Evolutionary conservation across 164 flowering plant species (phyloP), one percentile per base, ranked within the genome.

Genomic region (Chimonanthus salicifolius): DNA sequence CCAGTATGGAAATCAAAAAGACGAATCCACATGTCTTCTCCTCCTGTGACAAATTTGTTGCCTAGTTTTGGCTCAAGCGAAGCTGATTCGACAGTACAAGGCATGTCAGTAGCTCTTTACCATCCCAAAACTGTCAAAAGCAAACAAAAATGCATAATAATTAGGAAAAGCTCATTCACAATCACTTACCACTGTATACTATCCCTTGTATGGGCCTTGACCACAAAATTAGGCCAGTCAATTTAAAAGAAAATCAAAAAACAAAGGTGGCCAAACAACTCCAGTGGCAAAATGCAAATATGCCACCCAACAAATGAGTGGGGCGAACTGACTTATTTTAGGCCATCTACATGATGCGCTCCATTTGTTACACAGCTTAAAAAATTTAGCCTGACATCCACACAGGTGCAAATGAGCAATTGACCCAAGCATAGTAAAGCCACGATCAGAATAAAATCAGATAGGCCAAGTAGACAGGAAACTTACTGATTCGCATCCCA

Each of bases 401-500:
- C 60, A 54, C 60, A 54, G 6, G 16, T 54, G n/a, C 16, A 54
- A 54, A 4, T 33, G 33, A 1, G 33, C 33, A 33, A 33, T 33
- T 33, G 33, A 33, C 33, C 33, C 33, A 33, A 54, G 60, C 60
- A 54, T 54, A 54, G 60, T 6, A 13, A 54, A 13, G 16, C 60
- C 60, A 13, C 5, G 60, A 54, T 11, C 60, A 54, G 13, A 33
- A 51, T 51, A 10, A 51, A 51, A 15, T 7, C 5, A 3, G 48
- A 66, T 44, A 4, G n/a, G n/a, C 49, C 68, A 66, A 44, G n/a
- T 44, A 6, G 7, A 44, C 16, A 11, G 20, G 49, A 18, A 64
- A 82, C 96, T 84, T 83, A 96, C 99, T 94, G 88, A 81, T 96
- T 96, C 74, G 98, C 97, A 85, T 96, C 99, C 99, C 98, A 94